Evolutionary conservation across 2,329 filamentous ascomycete genomes (phyloP), one percentile per base, ranked within the genome.

Genomic region (Hypomyces perniciosus): DNA sequence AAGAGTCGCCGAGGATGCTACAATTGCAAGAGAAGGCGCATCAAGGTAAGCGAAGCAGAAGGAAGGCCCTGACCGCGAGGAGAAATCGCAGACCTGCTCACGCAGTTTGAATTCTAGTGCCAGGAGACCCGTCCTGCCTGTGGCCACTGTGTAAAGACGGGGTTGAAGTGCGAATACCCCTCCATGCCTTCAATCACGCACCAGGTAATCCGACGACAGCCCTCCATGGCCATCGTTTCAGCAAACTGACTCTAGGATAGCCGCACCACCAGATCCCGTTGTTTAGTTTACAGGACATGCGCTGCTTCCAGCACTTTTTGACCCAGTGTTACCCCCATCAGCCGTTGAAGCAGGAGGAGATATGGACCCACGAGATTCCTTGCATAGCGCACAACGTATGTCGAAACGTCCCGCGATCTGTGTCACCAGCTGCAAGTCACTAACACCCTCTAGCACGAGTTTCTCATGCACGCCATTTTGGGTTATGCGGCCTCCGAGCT

Each of bases 381-480:
- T 80, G 80, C 55, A 76, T 87, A 51, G 84, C 84, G 1, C 81
- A 87, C 56, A 81, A 80, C 52, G 83, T 83, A 72, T 29, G 76
- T 63, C 6, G 13, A 8, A 43, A 12, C 3, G 7, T 33, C 39
- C 12, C 3, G 20, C 20, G 5, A 2, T 31, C 39, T 33, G 26
- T 20, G 4, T 6, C 10, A 26, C 8, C 34, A 12, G 9, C 10
- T 29, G 10, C 5, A 2, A 5, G 8, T 9, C 0, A 12, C 56
- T 56, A 46, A 61, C 37, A 26, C 8, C 30, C 26, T 48, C 26
- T 51, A 83, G 76, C 76, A 85, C 56, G 80, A 84, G 50, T 85
- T 81, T 53, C 72, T 86, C 8, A 86, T 88, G 78, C 84, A 88
- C 62, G 81, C 84, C 4, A 83, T 88, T 46, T 74, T 86, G 0